Evolutionary conservation across 345 rosid genomes (phyloP).

Genomic region (Mercurialis annua): DNA sequence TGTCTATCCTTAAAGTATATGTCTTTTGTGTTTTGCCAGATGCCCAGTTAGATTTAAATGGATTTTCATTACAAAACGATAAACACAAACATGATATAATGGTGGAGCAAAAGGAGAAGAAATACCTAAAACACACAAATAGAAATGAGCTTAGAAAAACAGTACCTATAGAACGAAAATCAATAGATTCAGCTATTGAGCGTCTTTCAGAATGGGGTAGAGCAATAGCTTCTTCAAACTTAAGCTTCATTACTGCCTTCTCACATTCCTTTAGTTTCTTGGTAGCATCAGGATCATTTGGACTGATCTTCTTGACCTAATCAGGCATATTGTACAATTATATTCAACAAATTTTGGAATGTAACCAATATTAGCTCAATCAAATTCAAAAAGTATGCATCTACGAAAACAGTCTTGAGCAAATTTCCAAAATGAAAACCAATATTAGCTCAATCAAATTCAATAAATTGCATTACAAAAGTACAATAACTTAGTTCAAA

Average conservation of each 20-base stretch:
- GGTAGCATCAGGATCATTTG: conserved; percentile 93
- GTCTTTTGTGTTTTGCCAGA: neutral
- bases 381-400: neutral
- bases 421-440: neutral
- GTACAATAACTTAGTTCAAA: neutral
- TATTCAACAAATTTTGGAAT: too few relatives aligned
- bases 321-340: conserved; percentile 17
- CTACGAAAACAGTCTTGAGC: neutral
- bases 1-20: too few relatives aligned
- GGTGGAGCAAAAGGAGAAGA: neutral
- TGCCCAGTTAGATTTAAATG: neutral
- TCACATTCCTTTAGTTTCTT: conserved; percentile 89
- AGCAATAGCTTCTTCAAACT: conserved; percentile 96
- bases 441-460: neutral
- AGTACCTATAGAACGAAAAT: conserved; percentile 76
- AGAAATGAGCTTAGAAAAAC: neutral
- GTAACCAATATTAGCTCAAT: neutral
- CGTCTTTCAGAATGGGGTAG: conserved; percentile 65
- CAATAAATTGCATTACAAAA: neutral
- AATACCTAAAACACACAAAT: neutral
- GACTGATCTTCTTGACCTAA: conserved; percentile 79
- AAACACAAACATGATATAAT: neutral
- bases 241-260: conserved; percentile 88
- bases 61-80: neutral
- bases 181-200: conserved; percentile 83